Conservation (phyloP, 2,329 filamentous ascomycete species). For the Raffaelea arxii region DNA sequence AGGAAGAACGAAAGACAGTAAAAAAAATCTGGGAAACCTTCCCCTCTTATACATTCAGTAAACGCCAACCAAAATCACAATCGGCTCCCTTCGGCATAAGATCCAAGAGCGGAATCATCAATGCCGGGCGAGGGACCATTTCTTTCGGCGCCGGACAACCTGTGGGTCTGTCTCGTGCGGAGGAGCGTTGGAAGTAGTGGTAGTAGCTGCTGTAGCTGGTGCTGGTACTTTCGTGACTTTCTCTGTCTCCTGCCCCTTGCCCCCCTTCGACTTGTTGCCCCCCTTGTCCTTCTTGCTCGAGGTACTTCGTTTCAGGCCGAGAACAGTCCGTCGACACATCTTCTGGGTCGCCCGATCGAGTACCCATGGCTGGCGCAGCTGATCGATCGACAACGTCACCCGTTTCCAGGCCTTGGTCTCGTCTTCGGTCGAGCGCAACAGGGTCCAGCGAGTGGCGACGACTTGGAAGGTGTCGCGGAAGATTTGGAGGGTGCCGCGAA, state of each 20-base stretch:
- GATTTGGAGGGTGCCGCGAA: slow-evolving; percentile 41
- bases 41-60: no score
- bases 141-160: no score
- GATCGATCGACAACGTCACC: slow-evolving; percentile 37
- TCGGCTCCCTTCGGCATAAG: no score
- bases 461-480: slow-evolving; percentile 41
- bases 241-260: background rate
- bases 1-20: background rate
- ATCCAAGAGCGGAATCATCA: no score
- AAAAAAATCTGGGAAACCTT: no score
- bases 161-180: no score
- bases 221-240: background rate
- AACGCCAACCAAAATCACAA: no score
- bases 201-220: background rate
- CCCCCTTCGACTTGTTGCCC: background rate
- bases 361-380: slow-evolving; percentile 46
- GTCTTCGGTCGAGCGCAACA: slow-evolving; percentile 40
- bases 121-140: no score
- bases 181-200: no score
- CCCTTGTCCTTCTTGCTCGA: background rate
- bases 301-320: slow-evolving; percentile 18
- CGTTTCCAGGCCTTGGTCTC: slow-evolving; percentile 53
- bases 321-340: slow-evolving; percentile 37
- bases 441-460: slow-evolving; percentile 38
- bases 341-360: slow-evolving; percentile 38